These are phyloP conservation scores for Hemisphaericaspora subhashii DNA, from an alignment of 1,139 yeast species.

Conservation along the genomic window DNA sequence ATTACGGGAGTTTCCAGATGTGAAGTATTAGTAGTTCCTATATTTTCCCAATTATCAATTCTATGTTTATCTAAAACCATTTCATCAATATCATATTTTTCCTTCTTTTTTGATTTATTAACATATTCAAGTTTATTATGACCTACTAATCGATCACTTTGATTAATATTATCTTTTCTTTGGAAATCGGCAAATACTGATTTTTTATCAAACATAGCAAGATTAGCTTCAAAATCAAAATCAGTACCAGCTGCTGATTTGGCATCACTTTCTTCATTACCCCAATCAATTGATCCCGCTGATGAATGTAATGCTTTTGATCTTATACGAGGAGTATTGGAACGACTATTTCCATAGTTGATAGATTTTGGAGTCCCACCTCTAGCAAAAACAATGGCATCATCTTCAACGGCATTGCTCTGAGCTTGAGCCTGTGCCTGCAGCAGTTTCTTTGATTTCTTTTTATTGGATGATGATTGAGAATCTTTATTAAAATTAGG, in stretches of 20 bases:
- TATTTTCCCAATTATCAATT: conserved; percentile 57
- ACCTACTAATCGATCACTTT: conserved; percentile 68
- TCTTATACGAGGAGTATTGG: conserved; percentile 1
- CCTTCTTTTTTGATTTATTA: conserved; percentile 32
- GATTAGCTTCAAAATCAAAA: conserved; percentile 83
- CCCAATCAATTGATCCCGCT: neutral
- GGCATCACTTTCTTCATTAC: neutral
- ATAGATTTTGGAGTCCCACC: conserved; percentile 8
- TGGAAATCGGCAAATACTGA: conserved; percentile 78
- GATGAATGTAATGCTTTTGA: neutral
- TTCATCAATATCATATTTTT: conserved; percentile 66
- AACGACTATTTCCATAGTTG: neutral
- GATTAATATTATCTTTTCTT: conserved; percentile 59
- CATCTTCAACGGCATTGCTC: conserved; percentile 27
- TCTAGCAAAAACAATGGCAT: conserved; percentile 27
- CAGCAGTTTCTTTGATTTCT: conserved; percentile 16
- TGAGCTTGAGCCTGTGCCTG: too few relatives aligned
- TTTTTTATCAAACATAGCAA: conserved; percentile 80
- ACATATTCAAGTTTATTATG: conserved; percentile 55
- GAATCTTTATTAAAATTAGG: conserved; percentile 26
- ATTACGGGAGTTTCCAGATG: conserved; percentile 8
- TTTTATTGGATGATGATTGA: too few relatives aligned
- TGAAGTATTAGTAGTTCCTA: conserved; percentile 24
- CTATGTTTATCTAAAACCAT: conserved; percentile 61
- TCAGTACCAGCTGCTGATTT: conserved; percentile 48